phyloP scores from a whole-genome alignment of 2,329 filamentous ascomycete genomes.

The Amylocarpus encephaloides region DNA sequence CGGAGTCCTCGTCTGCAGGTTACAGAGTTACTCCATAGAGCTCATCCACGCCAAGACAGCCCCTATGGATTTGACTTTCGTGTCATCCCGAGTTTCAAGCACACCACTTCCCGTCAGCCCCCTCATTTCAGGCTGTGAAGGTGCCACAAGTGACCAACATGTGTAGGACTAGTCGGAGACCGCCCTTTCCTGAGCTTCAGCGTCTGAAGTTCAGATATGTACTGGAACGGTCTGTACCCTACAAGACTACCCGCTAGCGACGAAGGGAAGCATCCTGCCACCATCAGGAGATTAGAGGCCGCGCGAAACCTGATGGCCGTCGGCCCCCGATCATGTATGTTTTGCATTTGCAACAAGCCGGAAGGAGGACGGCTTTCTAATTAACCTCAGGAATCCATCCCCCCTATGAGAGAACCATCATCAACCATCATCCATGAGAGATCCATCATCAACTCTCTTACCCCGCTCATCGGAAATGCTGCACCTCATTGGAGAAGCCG shows the following conservation, averaged over 20 bases:
- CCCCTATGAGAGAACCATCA: too few species aligned
- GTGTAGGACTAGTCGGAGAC: too few species aligned
- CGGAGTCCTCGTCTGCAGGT: background rate
- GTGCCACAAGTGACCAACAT: too few species aligned
- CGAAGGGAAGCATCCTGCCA: too few species aligned
- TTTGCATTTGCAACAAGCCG: too few species aligned
- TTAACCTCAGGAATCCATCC: too few species aligned
- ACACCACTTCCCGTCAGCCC: slow-evolving; percentile 20
- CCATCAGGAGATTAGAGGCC: background rate
- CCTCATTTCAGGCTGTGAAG: slow-evolving; percentile 12
- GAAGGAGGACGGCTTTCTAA: too few species aligned
- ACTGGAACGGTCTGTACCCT: too few species aligned
- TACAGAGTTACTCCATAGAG: background rate
- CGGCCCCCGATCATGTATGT: too few species aligned
- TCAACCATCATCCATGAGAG: too few species aligned
- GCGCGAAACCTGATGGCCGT: slow-evolving; percentile 10
- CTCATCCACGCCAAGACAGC: slow-evolving; percentile 7
- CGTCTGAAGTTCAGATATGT: too few species aligned
- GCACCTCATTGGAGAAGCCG: slow-evolving; percentile 21
- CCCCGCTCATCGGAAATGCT: slow-evolving; percentile 19
- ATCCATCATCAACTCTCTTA: background rate
- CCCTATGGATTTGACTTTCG: slow-evolving; percentile 10
- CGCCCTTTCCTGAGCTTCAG: slow-evolving; percentile 13
- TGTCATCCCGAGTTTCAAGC: slow-evolving; percentile 23
- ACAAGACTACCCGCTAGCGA: too few species aligned